phyloP scores from a whole-genome alignment of 176 grass and related monocot genomes.

The Puccinellia tenuiflora region DNA sequence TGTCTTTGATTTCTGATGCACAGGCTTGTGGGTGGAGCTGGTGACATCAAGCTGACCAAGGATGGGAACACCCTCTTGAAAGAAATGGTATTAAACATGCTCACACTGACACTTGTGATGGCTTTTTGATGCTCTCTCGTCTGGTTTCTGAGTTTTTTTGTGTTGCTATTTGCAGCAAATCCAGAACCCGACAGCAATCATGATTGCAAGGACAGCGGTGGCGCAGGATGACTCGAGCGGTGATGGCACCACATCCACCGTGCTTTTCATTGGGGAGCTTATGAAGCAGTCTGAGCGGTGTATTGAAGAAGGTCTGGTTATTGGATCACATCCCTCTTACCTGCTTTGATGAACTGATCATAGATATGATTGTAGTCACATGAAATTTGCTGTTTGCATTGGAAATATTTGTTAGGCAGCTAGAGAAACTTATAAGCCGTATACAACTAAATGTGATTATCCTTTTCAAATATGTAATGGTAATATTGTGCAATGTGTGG shows the following conservation, averaged over 20 bases:
- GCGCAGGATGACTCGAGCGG: constrained; percentile 84
- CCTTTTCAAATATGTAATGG: not conserved
- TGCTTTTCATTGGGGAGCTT: constrained; percentile 91
- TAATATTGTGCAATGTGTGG: not conserved
- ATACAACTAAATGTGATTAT: not conserved
- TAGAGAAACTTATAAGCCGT: not conserved
- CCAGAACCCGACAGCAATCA: constrained; percentile 94
- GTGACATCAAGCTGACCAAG: constrained; percentile 96
- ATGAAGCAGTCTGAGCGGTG: constrained; percentile 92
- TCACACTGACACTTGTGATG: not conserved
- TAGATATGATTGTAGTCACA: not conserved
- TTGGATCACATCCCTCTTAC: not conserved
- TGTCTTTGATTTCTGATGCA: not conserved
- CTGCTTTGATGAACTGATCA: not conserved
- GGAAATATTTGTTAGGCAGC: not conserved
- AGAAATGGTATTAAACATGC: constrained; percentile 64
- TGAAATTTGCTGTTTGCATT: not conserved
- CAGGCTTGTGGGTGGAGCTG: constrained; percentile 96
- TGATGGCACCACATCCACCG: constrained; percentile 90
- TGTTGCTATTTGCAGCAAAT: constrained; percentile 61
- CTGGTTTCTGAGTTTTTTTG: not conserved
- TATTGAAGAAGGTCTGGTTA: constrained; percentile 70
- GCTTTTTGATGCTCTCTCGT: not conserved
- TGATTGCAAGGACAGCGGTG: constrained; percentile 90
- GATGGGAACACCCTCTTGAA: constrained; percentile 95